These are phyloP conservation scores for Capsaspora owczarzaki DNA, from an alignment of 78 protist genomes.

Conservation along the genomic window DNA sequence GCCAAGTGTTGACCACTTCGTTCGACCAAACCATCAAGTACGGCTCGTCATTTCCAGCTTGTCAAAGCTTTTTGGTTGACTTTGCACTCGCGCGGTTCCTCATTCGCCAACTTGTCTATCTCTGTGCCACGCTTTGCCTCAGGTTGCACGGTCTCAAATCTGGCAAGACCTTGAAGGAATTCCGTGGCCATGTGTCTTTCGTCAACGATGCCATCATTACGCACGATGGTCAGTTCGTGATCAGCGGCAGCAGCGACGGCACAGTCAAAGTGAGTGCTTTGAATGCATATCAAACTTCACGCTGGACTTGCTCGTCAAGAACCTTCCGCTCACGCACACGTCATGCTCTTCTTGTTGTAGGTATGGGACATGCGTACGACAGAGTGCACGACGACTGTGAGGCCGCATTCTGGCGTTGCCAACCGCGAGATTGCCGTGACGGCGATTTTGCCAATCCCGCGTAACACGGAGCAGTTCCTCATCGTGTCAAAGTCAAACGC, in stretches of 20 bases:
- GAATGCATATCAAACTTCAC: not conserved
- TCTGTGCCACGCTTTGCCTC: not conserved
- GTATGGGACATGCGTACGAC: conserved; percentile 62
- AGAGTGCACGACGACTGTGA: conserved; percentile 45
- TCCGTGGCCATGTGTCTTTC: conserved; percentile 68
- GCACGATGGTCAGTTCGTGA: conserved; percentile 28
- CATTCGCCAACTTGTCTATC: not conserved
- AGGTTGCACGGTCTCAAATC: conserved; percentile 71
- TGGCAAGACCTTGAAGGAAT: conserved; percentile 62
- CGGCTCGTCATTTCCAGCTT: not conserved
- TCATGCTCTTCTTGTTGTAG: not conserved
- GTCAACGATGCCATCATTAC: conserved; percentile 42
- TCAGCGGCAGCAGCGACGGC: conserved; percentile 57
- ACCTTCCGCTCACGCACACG: not conserved
- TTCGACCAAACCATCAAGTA: conserved; percentile 51
- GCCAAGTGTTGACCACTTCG: conserved; percentile 47
- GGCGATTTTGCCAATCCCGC: conserved; percentile 1
- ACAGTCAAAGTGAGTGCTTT: conserved; percentile 32
- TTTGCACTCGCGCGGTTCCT: not conserved
- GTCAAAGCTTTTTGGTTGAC: not conserved
- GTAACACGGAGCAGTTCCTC: conserved; percentile 32
- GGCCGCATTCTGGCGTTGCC: conserved; percentile 14
- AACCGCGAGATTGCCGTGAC: conserved; percentile 30
- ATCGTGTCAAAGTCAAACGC: conserved; percentile 46
- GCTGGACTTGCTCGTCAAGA: too few species aligned